phyloP scores from a whole-genome alignment of 192 early-diverging fungal species.

The Funneliformis mosseae region DNA sequence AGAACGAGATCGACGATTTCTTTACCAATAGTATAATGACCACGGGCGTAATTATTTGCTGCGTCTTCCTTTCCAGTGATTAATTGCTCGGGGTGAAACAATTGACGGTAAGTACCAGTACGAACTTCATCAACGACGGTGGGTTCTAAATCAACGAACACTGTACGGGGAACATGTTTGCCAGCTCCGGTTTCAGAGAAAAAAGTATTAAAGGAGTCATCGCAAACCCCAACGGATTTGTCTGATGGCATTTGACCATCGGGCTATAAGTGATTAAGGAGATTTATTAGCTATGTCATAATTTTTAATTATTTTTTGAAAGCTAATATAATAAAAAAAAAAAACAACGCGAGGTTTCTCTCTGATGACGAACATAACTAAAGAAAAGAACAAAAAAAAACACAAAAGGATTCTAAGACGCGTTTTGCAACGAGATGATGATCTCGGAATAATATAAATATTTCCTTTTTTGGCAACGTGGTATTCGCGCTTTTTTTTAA shows the following conservation, averaged over 20 bases:
- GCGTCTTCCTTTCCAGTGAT: slow-evolving; percentile 99
- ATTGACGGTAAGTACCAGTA: slow-evolving; percentile 94
- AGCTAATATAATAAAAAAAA: too few species aligned
- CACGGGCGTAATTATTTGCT: slow-evolving; percentile 99
- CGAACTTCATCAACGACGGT: slow-evolving; percentile 99
- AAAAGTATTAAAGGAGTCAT: slow-evolving; percentile 98
- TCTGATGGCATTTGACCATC: slow-evolving; percentile 52
- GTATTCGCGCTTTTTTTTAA: not conserved
- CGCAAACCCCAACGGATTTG: slow-evolving; percentile 75
- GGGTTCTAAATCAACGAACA: slow-evolving; percentile 97
- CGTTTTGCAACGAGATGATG: too few species aligned
- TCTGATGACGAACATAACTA: too few species aligned
- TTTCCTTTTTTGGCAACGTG: not conserved
- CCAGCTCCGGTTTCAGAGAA: slow-evolving; percentile 99
- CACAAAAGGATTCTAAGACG: too few species aligned
- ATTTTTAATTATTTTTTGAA: too few species aligned
- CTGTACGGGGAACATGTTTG: slow-evolving; percentile 99
- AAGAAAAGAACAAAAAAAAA: too few species aligned
- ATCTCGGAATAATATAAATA: too few species aligned
- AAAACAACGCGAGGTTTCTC: too few species aligned
- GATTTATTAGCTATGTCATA: not conserved
- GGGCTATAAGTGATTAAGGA: slow-evolving; percentile 7
- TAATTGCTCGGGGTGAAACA: slow-evolving; percentile 86
- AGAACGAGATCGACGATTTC: slow-evolving; percentile 96
- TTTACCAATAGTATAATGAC: slow-evolving; percentile 99